Evolutionary conservation across 208 protist genomes (phyloP), one percentile per base, ranked within the genome.

Genomic region (Acanthamoeba triangularis): DNA sequence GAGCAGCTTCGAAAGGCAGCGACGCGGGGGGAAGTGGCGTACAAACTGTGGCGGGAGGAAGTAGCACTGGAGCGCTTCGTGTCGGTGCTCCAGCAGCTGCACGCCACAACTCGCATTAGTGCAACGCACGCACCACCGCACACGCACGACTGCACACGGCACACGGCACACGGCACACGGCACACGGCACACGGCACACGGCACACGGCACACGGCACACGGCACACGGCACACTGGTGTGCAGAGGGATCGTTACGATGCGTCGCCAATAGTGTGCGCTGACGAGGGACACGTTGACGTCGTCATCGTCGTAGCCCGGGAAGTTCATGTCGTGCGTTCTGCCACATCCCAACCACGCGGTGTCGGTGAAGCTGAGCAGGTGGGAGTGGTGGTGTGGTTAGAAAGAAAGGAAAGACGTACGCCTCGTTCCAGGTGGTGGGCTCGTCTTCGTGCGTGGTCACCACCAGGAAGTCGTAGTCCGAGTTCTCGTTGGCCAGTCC

Each of bases 381-480:
- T n/a, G n/a, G n/a, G n/a, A n/a, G n/a, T n/a, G n/a, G n/a, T n/a
- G n/a, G n/a, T n/a, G n/a, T n/a, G n/a, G n/a, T n/a, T n/a, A n/a
- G n/a, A n/a, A n/a, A n/a, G n/a, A n/a, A n/a, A n/a, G 13, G n/a
- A n/a, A n/a, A n/a, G 49, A 69, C 78, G 78, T 20, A 87, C 78
- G 78, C 41, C n/a, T 61, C 14, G 78, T 63, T 87, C 47, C 47
- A 87, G 1, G 78, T 87, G 18, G 49, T 87, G 41, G 78, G 49
- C 78, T 87, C 78, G 18, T 87, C 78, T 30, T 87, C 78, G 49
- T 87, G 78, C 20, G 78, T 87, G 78, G 78, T 87, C 49, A 87
- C 78, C 5, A 87, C 78, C 25, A 87, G 37, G 49, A 87, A 87
- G 78, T 87, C 78, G 33, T 44, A 87, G 49, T 87, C 78, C 37